Evolutionary conservation across 352 stramenopile genomes (phyloP), one percentile per base, ranked within the genome.

Genomic region (Achlya hypogyna): DNA sequence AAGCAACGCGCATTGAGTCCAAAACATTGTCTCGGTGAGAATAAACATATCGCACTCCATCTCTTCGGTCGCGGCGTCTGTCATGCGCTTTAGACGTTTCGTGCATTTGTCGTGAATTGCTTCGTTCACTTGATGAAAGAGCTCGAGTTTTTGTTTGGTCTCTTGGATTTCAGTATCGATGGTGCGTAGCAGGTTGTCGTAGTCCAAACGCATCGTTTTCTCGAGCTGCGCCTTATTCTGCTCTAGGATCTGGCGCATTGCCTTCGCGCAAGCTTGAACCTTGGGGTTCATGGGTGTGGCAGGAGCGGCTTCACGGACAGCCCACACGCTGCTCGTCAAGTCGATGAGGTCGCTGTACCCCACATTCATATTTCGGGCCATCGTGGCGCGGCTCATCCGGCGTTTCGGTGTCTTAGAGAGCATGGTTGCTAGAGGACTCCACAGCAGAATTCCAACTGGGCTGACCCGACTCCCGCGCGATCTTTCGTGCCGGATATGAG

Each of bases 51-150:
- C 16, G 9, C 47, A 67, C 60, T 60, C 51, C 32, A 67, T 67
- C 43, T 67, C 60, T 14, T 56, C 32, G 45, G 38, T 58, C 10
- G 49, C 60, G 18, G 42, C 51, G 31, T 67, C 60, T 5, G 60
- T 47, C 32, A 67, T 43, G 22, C 60, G 45, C 34, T 67, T 67
- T 5, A 67, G 34, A 16, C 60, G 60, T 22, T 67, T 67, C 5
- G 60, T 67, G 12, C 38, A 67, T 32, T 67, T 67, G 25, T 67
- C 60, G 60, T 67, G 59, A 40, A 67, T 67, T 1, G 60, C 60
- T 25, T 60, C 22, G 32, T 67, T 67, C 8, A 67, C 40, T 28
- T 67, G 43, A 6, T 54, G 43, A 58, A 67, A 67, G 18, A 28
- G 28, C 34, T 67, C 60, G 28, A 67, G 18, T 38, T 67, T 49